phyloP scores from a whole-genome alignment of 352 stramenopile genomes.

The Phytopythium montanum region DNA sequence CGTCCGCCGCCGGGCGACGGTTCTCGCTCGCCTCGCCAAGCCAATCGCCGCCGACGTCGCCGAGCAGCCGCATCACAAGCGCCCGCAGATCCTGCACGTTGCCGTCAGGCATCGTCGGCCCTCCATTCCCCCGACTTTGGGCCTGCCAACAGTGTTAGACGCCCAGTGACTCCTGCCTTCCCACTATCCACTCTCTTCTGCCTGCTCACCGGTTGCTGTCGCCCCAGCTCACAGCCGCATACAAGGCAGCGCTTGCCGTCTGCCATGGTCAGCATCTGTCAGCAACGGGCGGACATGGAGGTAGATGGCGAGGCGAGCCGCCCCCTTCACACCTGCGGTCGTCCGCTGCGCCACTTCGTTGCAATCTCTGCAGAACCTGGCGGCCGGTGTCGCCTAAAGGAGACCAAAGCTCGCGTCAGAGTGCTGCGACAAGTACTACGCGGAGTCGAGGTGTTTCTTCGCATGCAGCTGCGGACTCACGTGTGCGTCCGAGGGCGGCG shows the following conservation, averaged over 20 bases:
- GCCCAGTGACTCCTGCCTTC: neutral
- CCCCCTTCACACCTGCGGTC: slow-evolving; percentile 38
- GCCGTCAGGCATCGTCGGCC: slow-evolving; percentile 6
- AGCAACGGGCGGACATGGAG: no score
- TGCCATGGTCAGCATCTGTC: slow-evolving; percentile 6
- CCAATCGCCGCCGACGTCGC: slow-evolving; percentile 24
- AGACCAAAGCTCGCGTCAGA: neutral
- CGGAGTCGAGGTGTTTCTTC: neutral
- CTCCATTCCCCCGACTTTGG: neutral
- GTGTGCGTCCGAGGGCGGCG: slow-evolving; percentile 3
- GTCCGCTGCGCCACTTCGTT: slow-evolving; percentile 45
- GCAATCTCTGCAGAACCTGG: slow-evolving; percentile 61
- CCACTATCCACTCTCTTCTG: neutral
- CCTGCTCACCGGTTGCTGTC: slow-evolving; percentile 7
- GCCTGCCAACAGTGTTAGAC: neutral
- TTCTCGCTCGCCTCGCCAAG: slow-evolving; percentile 22
- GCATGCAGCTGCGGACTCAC: neutral
- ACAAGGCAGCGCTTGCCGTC: slow-evolving; percentile 63
- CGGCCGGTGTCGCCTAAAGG: neutral
- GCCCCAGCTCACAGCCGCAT: slow-evolving; percentile 56
- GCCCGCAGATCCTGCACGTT: slow-evolving; percentile 37
- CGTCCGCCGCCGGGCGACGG: slow-evolving; percentile 42
- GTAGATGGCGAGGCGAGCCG: neutral
- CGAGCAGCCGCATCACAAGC: slow-evolving; percentile 42
- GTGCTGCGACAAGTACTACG: neutral